A percentile compares a stretch with the other conserved stretches of the same genome.
These are phyloP conservation scores for Arthrobotrys sphaeroides DNA, from an alignment of 2,329 filamentous ascomycete genomes.

Conservation along the genomic window DNA sequence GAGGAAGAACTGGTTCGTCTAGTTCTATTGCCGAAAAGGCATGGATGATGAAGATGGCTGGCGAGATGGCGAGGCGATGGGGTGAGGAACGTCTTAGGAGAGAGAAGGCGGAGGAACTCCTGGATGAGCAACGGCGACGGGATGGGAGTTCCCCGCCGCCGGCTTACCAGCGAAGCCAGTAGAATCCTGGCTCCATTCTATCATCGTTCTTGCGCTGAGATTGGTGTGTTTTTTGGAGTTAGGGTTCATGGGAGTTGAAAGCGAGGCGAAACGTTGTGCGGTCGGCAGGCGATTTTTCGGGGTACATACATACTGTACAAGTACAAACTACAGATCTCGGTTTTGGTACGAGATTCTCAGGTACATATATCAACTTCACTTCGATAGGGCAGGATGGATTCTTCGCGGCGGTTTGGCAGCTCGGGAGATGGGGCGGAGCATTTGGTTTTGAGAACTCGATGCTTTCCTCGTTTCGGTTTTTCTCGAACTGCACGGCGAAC, in stretches of 20 bases:
- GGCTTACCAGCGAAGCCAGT: constrained; percentile 42
- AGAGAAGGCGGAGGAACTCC: constrained; percentile 54
- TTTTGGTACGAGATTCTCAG: constrained; percentile 20
- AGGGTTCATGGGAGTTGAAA: constrained; percentile 30
- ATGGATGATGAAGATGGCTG: constrained; percentile 92
- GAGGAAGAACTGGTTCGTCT: constrained; percentile 55
- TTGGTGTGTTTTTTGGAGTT: constrained; percentile 38
- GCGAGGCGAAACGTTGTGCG: neutral
- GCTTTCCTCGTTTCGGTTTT: neutral
- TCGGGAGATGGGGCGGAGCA: neutral
- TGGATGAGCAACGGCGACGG: constrained; percentile 55
- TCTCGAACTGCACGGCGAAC: neutral
- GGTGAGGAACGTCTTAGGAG: constrained; percentile 78
- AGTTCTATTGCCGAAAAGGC: constrained; percentile 77
- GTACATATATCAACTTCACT: constrained; percentile 50
- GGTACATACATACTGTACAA: constrained; percentile 40
- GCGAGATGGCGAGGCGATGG: constrained; percentile 86
- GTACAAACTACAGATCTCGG: constrained; percentile 13
- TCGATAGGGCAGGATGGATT: constrained; percentile 8
- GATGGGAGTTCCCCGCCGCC: constrained; percentile 52
- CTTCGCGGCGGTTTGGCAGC: constrained; percentile 1
- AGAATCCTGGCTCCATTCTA: constrained; percentile 5
- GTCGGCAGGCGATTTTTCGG: constrained; percentile 3
- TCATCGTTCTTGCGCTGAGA: constrained; percentile 14
- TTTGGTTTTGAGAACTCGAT: constrained; percentile 37